Percentiles rank a stretch among this genome's conserved stretches.
Conservation (phyloP, 129 eudicot species). For the Centella asiatica region DNA sequence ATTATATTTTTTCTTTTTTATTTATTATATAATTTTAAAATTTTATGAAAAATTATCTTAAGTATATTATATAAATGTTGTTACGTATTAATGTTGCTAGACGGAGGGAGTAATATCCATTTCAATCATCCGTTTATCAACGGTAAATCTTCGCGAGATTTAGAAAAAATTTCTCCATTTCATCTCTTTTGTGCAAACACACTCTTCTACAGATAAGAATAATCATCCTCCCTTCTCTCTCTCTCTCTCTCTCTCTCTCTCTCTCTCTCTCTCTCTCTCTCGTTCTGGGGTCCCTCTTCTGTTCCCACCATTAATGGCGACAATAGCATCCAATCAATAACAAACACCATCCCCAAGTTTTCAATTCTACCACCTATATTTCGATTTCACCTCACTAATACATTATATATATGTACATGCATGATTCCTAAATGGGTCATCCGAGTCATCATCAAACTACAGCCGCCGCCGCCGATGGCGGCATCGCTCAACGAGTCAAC, state of each 20-base stretch:
- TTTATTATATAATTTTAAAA: too few species aligned
- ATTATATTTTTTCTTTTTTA: too few species aligned
- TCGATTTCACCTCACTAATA: slow-evolving; percentile 5
- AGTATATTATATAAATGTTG: too few species aligned
- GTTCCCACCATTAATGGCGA: slow-evolving; percentile 7
- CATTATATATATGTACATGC: background rate
- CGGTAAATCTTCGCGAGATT: too few species aligned
- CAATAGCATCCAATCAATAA: background rate
- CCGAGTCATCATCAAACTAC: slow-evolving; percentile 21
- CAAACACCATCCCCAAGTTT: background rate
- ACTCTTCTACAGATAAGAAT: too few species aligned
- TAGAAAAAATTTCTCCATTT: too few species aligned
- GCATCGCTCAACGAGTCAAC: slow-evolving; percentile 53
- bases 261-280: background rate
- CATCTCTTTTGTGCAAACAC: too few species aligned
- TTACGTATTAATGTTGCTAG: too few species aligned
- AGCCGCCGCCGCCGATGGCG: slow-evolving; percentile 38
- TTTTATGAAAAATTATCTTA: too few species aligned
- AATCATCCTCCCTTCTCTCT: background rate
- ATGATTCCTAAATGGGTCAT: slow-evolving; percentile 1
- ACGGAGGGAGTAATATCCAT: too few species aligned
- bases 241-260: background rate
- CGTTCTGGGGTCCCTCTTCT: background rate
- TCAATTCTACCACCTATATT: background rate
- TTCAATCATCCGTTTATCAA: too few species aligned